Conservation (phyloP, 2,329 filamentous ascomycete species). For the Diplodia seriata region DNA sequence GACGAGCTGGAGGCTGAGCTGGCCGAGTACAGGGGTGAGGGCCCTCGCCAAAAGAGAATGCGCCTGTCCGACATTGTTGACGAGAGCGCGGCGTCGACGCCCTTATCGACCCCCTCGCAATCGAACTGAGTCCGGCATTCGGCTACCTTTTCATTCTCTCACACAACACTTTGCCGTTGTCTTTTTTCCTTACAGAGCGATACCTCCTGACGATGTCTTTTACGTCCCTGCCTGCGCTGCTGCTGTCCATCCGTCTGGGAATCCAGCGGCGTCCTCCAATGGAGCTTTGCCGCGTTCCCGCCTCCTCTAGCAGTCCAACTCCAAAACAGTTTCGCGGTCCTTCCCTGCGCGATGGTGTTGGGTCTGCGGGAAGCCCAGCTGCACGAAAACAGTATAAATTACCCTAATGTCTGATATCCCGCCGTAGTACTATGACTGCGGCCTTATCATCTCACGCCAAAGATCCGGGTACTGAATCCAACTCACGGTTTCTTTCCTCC, state of each 20-base stretch:
- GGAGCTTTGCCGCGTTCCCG: conserved; percentile 1
- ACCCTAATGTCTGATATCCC: conserved; percentile 31
- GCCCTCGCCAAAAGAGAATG: conserved; percentile 63
- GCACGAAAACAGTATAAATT: conserved; percentile 21
- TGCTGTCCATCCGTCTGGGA: neutral
- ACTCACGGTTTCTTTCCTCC: conserved; percentile 1
- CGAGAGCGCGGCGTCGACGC: conserved; percentile 49
- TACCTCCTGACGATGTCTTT: conserved; percentile 27
- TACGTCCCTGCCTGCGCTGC: conserved; percentile 20
- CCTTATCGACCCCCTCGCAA: conserved; percentile 38
- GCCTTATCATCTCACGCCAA: conserved; percentile 27
- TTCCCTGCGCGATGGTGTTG: neutral
- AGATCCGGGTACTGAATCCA: neutral
- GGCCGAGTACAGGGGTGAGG: conserved; percentile 41
- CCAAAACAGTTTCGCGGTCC: neutral
- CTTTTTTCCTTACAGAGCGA: conserved; percentile 23
- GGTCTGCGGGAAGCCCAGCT: neutral
- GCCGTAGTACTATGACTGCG: neutral
- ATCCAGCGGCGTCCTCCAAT: neutral
- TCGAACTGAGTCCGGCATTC: conserved; percentile 22
- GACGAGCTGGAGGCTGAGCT: conserved; percentile 62
- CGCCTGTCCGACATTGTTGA: conserved; percentile 62
- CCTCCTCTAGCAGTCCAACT: neutral
- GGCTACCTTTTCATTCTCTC: neutral
- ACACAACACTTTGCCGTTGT: conserved; percentile 3